These are phyloP conservation scores for Coriaria nepalensis DNA, from an alignment of 306 rosid genomes.

Conservation along the genomic window DNA sequence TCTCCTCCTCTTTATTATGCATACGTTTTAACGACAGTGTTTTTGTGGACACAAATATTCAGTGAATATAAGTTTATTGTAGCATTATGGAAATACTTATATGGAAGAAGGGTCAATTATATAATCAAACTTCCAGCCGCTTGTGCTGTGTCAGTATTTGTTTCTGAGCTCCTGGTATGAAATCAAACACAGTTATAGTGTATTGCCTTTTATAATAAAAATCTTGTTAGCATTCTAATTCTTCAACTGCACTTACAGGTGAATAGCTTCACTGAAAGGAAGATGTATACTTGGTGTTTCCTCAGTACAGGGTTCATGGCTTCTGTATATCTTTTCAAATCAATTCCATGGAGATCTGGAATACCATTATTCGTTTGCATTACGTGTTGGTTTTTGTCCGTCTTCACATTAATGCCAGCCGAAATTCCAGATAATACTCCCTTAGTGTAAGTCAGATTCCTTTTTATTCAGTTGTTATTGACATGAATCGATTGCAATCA, in stretches of 20 bases:
- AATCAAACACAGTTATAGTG: conserved; percentile 9
- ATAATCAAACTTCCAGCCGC: conserved; percentile 37
- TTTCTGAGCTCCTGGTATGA: conserved; percentile 75
- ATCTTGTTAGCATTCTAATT: not conserved
- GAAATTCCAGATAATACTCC: conserved; percentile 78
- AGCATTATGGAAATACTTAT: conserved; percentile 54
- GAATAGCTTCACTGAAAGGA: conserved; percentile 74
- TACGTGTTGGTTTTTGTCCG: conserved; percentile 65
- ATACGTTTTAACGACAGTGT: conserved; percentile 53
- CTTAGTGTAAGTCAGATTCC: conserved; percentile 50
- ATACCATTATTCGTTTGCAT: conserved; percentile 51
- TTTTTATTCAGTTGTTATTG: conserved; percentile 7
- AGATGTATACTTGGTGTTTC: conserved; percentile 78
- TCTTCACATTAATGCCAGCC: conserved; percentile 90
- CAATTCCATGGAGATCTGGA: conserved; percentile 72
- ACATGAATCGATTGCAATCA: not conserved
- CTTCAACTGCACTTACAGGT: conserved; percentile 53
- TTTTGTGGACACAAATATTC: conserved; percentile 62
- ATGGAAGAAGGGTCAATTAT: conserved; percentile 35
- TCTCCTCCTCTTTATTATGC: conserved; percentile 90
- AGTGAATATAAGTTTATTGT: conserved; percentile 54
- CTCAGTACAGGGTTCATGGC: conserved; percentile 38
- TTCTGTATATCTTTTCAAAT: conserved; percentile 38
- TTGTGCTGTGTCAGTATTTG: conserved; percentile 39
- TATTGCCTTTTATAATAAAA: too few species aligned